Base-by-base conservation (phyloP, 2,329 filamentous ascomycete species). In the Xylaria sp. region DNA sequence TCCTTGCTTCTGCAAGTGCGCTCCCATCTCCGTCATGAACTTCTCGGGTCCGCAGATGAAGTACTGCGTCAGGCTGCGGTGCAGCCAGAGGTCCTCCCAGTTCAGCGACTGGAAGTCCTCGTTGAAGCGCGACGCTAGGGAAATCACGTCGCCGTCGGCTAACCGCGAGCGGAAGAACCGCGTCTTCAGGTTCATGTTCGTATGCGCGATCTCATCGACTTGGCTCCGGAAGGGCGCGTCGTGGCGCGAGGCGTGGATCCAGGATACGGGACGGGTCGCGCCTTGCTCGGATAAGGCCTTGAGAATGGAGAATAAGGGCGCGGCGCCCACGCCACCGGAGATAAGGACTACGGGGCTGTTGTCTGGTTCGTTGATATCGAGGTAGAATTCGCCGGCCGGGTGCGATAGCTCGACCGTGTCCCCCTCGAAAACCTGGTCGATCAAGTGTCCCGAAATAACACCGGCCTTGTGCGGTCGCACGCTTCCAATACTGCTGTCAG, bases 381-480 rank as follows among this genome's bases (percentile, higher is more conserved):
- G 75, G 71, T 76, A 83, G 72, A 87, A 85, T 67, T 86, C 83
- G 48, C 85, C 85, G 3, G 77, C 78, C 0, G 89, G 89, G 69
- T 90, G 87, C 2, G 86, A 86, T 9, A 91, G 75, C 63, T 87
- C 78, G 8, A 92, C 70, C 0, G 78, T 68, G 67, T 89, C 86
- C 47, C 88, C 88, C 48, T 81, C 79, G 1, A 79, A 74, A 70
- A 85, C 81, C 16, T 76, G 74, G 64, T 86, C 82, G 69, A 91
- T 84, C 42, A 92, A 76, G 47, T 88, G 75, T 69, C 90, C 91
- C 54, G 87, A 90, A 16, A 92, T 80, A 61, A 85, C 80, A 30
- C 89, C 88, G 0, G 84, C 82, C 16, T 63, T 59, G 52, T 60
- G 65, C 7, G 70, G 66, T 1, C 69, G 66, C 18, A 67, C 57